Evolutionary conservation across 192 early-diverging fungal species (phyloP), one percentile per base, ranked within the genome.

Genomic region (Oehlia diaphana): DNA sequence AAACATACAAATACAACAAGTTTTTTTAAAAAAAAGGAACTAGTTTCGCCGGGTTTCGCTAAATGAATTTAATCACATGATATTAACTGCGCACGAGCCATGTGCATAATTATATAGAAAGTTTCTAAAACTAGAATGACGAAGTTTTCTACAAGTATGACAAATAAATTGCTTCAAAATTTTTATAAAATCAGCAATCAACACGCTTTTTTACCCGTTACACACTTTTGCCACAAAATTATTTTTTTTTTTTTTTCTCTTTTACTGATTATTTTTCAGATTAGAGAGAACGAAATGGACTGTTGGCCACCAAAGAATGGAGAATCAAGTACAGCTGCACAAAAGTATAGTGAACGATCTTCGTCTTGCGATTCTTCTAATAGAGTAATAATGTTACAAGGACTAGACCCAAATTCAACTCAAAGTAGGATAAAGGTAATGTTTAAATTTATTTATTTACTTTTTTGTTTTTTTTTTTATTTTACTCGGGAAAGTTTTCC

Each of bases 381-480:
- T 37, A 70, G 68, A 42, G 68, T 70, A 39, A 70, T 70, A 35
- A 70, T 70, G 68, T 70, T 70, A 70, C 68, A 39, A n/a, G 68
- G 68, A 9, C 68, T 70, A 44, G 68, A 70, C 37, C 68, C 68
- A n/a, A 70, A 70, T 14, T 39, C 68, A n/a, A 70, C 68, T 70
- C 14, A 33, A 7, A 37, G 68, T 19, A 42, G 33, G 21, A 70
- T 70, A 70, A 39, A 19, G 35, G 67, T 69, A 69, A 7, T 1
- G 8, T 21, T 44, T 44, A 21, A 16, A 19, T 69, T 69, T 37
- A 14, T 69, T 69, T 44, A 9, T 28, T 31, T 66, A 13, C 33
- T 66, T 66, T 63, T 0, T 26, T 26, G 26, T 26, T 26, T 8
- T 44, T 44, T 9, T 44, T 44, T 9, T 9, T 44, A 0, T 9